Conservation (phyloP, 495 filamentous ascomycete genomes). For the Podospora bellae-mahoneyi region DNA sequence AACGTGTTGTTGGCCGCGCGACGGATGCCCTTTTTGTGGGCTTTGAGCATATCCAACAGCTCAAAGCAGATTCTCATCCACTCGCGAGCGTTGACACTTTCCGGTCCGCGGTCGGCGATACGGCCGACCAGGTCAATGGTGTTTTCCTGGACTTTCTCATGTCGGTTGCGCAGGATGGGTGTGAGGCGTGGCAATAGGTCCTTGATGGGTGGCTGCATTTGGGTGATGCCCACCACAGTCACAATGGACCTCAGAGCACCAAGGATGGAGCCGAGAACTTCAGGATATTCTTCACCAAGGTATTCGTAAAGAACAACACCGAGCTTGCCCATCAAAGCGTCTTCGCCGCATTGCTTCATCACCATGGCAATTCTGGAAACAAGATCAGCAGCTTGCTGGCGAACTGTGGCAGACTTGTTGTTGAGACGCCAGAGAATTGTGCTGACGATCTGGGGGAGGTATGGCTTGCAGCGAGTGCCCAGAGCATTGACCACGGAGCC, state of each 20-base stretch:
- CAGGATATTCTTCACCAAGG: slow-evolving; percentile 97
- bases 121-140: slow-evolving; percentile 99
- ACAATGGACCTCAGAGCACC: slow-evolving; percentile 95
- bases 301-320: slow-evolving; percentile 98
- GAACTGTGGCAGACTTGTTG: slow-evolving; percentile 93
- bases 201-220: slow-evolving; percentile 98
- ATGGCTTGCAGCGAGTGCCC: slow-evolving; percentile 90
- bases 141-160: slow-evolving; percentile 99
- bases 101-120: slow-evolving; percentile 94
- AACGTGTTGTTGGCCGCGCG: slow-evolving; percentile 99
- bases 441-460: slow-evolving; percentile 91
- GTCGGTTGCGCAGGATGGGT: slow-evolving; percentile 94
- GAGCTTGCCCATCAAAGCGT: slow-evolving; percentile 92
- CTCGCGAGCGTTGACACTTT: slow-evolving; percentile 92
- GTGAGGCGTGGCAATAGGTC: slow-evolving; percentile 94
- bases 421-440: slow-evolving; percentile 97
- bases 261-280: slow-evolving; percentile 94
- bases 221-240: slow-evolving; percentile 94
- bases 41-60: slow-evolving; percentile 98
- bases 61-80: slow-evolving; percentile 99
- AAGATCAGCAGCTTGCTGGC: slow-evolving; percentile 94
- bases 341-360: slow-evolving; percentile 98
- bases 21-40: slow-evolving; percentile 98
- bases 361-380: slow-evolving; percentile 96
- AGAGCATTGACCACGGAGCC: slow-evolving; percentile 96